These are phyloP conservation scores for Phalaenopsis hybrid DNA, from an alignment of 116 monocot species.

Conservation along the genomic window DNA sequence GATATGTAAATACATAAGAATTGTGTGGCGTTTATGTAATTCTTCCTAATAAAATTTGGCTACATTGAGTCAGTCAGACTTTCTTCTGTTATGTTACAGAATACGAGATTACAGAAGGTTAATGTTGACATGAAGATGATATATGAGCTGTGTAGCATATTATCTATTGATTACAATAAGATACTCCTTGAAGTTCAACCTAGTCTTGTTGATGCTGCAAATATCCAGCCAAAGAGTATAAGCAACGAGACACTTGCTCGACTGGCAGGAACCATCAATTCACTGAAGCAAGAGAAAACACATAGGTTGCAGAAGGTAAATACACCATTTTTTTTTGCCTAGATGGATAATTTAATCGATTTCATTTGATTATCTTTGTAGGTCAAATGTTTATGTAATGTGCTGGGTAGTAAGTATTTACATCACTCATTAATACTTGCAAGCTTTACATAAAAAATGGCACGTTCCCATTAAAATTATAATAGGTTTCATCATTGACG, in stretches of 20 bases:
- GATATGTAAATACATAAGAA: no score
- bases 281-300: slow-evolving; percentile 58
- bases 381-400: not conserved
- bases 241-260: slow-evolving; percentile 68
- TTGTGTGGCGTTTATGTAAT: no score
- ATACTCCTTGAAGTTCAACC: slow-evolving; percentile 58
- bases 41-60: not conserved
- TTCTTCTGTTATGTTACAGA: slow-evolving; percentile 36
- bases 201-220: slow-evolving; percentile 30
- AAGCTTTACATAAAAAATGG: not conserved
- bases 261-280: slow-evolving; percentile 49
- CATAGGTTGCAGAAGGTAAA: slow-evolving; percentile 73
- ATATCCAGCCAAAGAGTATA: slow-evolving; percentile 45
- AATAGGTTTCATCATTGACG: not conserved
- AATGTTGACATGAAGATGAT: slow-evolving; percentile 37
- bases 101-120: slow-evolving; percentile 52
- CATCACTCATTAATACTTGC: not conserved
- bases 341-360: not conserved
- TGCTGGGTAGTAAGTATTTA: not conserved
- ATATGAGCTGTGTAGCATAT: slow-evolving; percentile 44
- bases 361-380: not conserved
- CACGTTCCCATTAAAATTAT: not conserved
- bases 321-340: not conserved
- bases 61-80: not conserved
- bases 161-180: slow-evolving; percentile 57